Base-by-base conservation (phyloP, 164 flowering plant genomes). In the Chloranthus sessilifolius region DNA sequence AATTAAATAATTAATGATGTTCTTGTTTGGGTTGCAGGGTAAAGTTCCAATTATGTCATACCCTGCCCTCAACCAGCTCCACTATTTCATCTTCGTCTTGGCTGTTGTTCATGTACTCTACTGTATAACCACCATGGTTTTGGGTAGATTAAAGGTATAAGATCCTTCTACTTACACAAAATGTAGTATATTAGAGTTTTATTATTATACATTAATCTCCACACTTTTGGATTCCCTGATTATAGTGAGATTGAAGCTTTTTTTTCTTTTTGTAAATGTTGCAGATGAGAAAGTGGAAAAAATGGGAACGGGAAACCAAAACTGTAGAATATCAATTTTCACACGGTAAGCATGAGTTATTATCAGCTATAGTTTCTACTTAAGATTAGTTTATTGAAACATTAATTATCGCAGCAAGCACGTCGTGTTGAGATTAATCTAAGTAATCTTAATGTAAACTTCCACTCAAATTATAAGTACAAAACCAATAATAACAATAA, bases 231-330 rank as follows among this genome's bases (percentile, higher is more conserved):
- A 14, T 37, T 14, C 16, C 12, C 5, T 28, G 8, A 12, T 29
- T 20, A 10, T 14, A 14, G 20, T 28, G 6, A 7, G 3, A 3
- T 31, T 34, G 22, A 14, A 11, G 21, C 54, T 12, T 17, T 43
- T 3, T 7, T 3, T 47, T 2, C 23, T 14, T 24, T 29, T 2
- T 22, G 45, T 34, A 11, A n/a, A n/a, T n/a, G n/a, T 20, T 56
- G 31, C 52, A 79, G 91, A 83, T 83, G 91, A 72, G 67, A 43
- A 52, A 68, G 0, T 81, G 92, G 92, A 81, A 75, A 61, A 15
- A 41, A 2, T 81, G 92, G 92, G 92, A 84, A 35, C 64, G 64
- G 3, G 92, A 81, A 61, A 79, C 88, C 11, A 67, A 41, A 27
- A 72, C 84, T 8, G 46, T 30, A 5, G 88, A 84, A 43, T 84